phyloP scores from a whole-genome alignment of 352 stramenopile species.

The Phytophthora hybrid region DNA sequence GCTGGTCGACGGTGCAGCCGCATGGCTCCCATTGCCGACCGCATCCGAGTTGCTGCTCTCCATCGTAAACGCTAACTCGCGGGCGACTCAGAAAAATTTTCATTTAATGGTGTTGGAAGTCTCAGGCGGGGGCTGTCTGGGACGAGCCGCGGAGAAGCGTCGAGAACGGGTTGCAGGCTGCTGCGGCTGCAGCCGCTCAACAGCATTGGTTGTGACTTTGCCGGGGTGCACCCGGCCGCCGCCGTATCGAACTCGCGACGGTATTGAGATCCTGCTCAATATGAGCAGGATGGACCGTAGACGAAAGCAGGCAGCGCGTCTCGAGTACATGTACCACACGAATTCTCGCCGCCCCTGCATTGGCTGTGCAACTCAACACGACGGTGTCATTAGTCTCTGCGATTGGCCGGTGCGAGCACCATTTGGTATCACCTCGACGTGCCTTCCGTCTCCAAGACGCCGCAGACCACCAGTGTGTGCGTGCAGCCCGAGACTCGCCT shows the following conservation, averaged over 20 bases:
- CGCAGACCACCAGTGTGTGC: slow-evolving; percentile 15
- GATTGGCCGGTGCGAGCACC: slow-evolving; percentile 2
- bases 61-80: slow-evolving; percentile 10
- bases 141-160: slow-evolving; percentile 26
- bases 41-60: slow-evolving; percentile 10
- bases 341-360: too few relatives aligned
- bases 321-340: too few relatives aligned
- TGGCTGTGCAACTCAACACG: neutral
- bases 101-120: slow-evolving; percentile 5
- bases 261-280: too few relatives aligned
- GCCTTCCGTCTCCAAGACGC: slow-evolving; percentile 13
- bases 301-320: too few relatives aligned
- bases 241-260: too few relatives aligned
- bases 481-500: neutral
- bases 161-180: too few relatives aligned
- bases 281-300: too few relatives aligned
- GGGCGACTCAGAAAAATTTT: slow-evolving; percentile 11
- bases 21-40: neutral
- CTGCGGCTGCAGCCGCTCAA: too few relatives aligned
- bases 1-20: neutral
- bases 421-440: neutral
- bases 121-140: slow-evolving; percentile 16
- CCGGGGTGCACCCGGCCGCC: too few relatives aligned
- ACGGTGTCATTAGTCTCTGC: neutral
- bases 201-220: too few relatives aligned